These are phyloP conservation scores for Xylaria sp. DNA, from an alignment of 2,329 filamentous ascomycete genomes.

Conservation along the genomic window DNA sequence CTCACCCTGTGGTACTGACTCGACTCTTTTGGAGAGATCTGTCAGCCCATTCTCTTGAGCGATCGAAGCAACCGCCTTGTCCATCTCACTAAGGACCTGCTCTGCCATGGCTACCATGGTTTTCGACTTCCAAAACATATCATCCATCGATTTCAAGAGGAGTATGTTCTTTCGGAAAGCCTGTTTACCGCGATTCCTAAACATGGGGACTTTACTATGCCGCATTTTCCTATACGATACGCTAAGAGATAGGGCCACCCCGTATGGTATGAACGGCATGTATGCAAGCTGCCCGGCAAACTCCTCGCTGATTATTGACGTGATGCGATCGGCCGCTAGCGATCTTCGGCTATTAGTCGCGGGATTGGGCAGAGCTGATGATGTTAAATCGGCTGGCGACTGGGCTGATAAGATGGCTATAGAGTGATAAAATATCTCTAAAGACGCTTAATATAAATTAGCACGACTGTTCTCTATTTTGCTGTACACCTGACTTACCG, in stretches of 20 bases:
- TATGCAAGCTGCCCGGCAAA: slow-evolving; percentile 57
- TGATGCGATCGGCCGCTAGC: slow-evolving; percentile 66
- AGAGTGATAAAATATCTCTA: slow-evolving; percentile 72
- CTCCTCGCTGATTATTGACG: slow-evolving; percentile 63
- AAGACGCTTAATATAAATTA: slow-evolving; percentile 58
- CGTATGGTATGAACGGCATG: slow-evolving; percentile 70
- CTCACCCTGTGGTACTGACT: slow-evolving; percentile 32
- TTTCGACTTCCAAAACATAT: slow-evolving; percentile 66
- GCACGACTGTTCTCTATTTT: slow-evolving; percentile 6
- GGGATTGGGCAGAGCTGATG: slow-evolving; percentile 56
- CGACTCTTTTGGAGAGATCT: slow-evolving; percentile 40
- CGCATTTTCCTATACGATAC: slow-evolving; percentile 73
- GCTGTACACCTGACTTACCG: slow-evolving; percentile 51
- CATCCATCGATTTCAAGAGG: slow-evolving; percentile 62
- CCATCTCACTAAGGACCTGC: slow-evolving; percentile 65
- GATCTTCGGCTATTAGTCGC: slow-evolving; percentile 67
- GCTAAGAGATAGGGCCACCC: slow-evolving; percentile 68
- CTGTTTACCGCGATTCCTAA: slow-evolving; percentile 63
- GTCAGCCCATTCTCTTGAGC: slow-evolving; percentile 47
- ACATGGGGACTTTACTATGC: slow-evolving; percentile 67
- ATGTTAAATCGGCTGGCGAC: slow-evolving; percentile 54
- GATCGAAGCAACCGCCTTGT: slow-evolving; percentile 61
- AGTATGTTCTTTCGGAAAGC: slow-evolving; percentile 65
- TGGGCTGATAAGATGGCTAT: slow-evolving; percentile 71
- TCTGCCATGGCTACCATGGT: slow-evolving; percentile 66